Evolutionary conservation across 495 filamentous ascomycete genomes (phyloP).

Genomic region (Pseudevernia furfuracea): DNA sequence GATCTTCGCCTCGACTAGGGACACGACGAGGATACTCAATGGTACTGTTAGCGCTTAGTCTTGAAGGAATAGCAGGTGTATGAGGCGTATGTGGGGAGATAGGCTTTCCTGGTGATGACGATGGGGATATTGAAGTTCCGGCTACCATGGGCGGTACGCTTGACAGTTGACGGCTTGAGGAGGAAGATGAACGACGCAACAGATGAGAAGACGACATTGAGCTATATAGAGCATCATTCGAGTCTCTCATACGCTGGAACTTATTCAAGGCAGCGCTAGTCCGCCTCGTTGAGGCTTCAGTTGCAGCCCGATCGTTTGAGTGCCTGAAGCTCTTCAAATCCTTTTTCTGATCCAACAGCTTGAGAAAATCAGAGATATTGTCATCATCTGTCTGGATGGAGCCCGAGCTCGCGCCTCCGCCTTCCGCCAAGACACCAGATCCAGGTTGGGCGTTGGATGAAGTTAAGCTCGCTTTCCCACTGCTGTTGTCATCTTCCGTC

Average conservation of each 20-base stretch:
- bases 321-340: slow-evolving; percentile 64
- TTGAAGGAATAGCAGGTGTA: slow-evolving; percentile 83
- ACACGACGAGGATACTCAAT: slow-evolving; percentile 55
- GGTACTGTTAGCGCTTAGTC: slow-evolving; percentile 81
- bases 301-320: slow-evolving; percentile 39
- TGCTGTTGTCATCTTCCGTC: slow-evolving; percentile 74
- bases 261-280: slow-evolving; percentile 64
- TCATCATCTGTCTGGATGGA: slow-evolving; percentile 82
- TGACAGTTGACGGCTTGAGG: slow-evolving; percentile 75
- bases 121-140: slow-evolving; percentile 72
- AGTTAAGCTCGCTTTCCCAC: slow-evolving; percentile 75
- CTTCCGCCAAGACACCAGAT: slow-evolving; percentile 73
- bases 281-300: slow-evolving; percentile 52
- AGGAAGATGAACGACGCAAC: slow-evolving; percentile 70
- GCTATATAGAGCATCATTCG: slow-evolving; percentile 75
- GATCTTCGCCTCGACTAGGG: slow-evolving; percentile 25
- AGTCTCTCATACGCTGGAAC: slow-evolving; percentile 79
- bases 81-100: slow-evolving; percentile 91
- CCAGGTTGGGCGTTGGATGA: slow-evolving; percentile 80
- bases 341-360: slow-evolving; percentile 72
- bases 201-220: slow-evolving; percentile 80
- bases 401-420: slow-evolving; percentile 63
- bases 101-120: slow-evolving; percentile 85
- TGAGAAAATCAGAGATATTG: slow-evolving; percentile 86
- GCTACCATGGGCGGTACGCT: slow-evolving; percentile 79